Evolutionary conservation across 2,329 filamentous ascomycete genomes (phyloP), one percentile per base, ranked within the genome.

Genomic region (Fusarium oxysporum): DNA sequence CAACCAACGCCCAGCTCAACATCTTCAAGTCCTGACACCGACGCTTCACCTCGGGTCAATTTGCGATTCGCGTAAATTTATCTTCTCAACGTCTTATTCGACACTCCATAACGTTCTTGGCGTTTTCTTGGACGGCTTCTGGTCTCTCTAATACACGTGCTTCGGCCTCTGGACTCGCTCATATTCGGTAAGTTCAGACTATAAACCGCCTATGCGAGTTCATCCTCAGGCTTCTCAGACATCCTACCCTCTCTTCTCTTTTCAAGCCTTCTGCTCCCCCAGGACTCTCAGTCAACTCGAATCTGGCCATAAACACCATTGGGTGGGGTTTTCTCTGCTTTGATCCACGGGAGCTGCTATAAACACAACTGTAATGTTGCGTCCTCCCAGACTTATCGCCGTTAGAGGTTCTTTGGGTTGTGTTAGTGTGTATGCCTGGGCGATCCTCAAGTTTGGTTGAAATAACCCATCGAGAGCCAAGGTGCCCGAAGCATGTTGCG

Each of bases 391-490:
- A 47, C 56, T 62, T 58, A 25, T 59, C 43, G 55, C 54, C 57
- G 44, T 51, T 68, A 32, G 58, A 59, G 38, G 35, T 48, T 40
- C 41, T 47, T 64, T 58, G 62, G 28, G 44, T 37, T 40, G 64
- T 51, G 62, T 71, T 68, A 59, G 62, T 71, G 67, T 71, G 62
- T 41, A 68, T 68, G 55, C 62, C 55, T 35, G 56, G 58, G 51
- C 60, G 58, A 53, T 56, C 35, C 40, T 72, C 54, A 32, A 73
- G 55, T 65, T 57, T 59, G 53, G 44, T 69, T 69, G 58, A 69
- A 59, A 70, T 65, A 63, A 59, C 44, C 59, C 54, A 58, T 70
- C 54, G 51, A 70, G 54, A 53, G 55, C 61, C 51, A 35, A 62
- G 35, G 45, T 53, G 61, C 55, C 72, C 58, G 59, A 70, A 76